Percentiles rank a stretch among this genome's conserved stretches.
These are phyloP conservation scores for Pythium brassicae DNA, from an alignment of 352 stramenopile species.

Conservation along the genomic window DNA sequence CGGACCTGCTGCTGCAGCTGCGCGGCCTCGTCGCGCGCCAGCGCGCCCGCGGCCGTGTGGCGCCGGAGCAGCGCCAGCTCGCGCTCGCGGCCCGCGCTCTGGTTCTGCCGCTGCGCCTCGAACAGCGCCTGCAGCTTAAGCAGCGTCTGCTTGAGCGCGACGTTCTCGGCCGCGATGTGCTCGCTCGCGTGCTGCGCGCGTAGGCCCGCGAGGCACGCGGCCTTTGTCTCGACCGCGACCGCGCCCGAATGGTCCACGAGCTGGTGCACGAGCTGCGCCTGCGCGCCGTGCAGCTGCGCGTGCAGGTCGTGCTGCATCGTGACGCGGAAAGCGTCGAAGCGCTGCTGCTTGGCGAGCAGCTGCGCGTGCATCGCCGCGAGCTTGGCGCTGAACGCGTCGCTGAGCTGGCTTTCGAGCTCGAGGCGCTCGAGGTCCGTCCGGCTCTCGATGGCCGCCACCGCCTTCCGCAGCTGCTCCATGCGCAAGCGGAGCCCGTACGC, in stretches of 20 bases:
- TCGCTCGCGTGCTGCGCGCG: constrained; percentile 35
- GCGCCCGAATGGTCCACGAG: constrained; percentile 54
- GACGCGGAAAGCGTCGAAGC: constrained; percentile 61
- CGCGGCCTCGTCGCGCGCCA: constrained; percentile 39
- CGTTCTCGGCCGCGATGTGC: constrained; percentile 55
- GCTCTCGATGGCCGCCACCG: constrained; percentile 20
- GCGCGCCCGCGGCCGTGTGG: constrained; percentile 26
- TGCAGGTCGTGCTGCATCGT: constrained; percentile 61
- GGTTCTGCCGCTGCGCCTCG: constrained; percentile 54
- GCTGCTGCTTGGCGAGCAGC: constrained; percentile 46
- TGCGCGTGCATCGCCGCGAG: constrained; percentile 46
- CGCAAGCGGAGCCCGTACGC: constrained; percentile 42
- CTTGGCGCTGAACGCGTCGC: constrained; percentile 51
- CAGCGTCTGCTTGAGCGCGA: constrained; percentile 59
- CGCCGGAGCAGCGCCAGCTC: constrained; percentile 31
- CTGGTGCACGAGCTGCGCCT: constrained; percentile 50
- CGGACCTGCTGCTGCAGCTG: constrained; percentile 43
- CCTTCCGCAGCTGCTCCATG: constrained; percentile 26
- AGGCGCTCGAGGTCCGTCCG: constrained; percentile 36
- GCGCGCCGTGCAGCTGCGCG: constrained; percentile 43
- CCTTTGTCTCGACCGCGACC: constrained; percentile 52
- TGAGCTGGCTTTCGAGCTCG: constrained; percentile 36
- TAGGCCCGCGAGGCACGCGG: constrained; percentile 37
- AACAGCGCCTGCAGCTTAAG: constrained; percentile 62
- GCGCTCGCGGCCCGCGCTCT: constrained; percentile 29